Conservation (phyloP, 192 early-diverging fungal genomes). For the Podila clonocystis region DNA sequence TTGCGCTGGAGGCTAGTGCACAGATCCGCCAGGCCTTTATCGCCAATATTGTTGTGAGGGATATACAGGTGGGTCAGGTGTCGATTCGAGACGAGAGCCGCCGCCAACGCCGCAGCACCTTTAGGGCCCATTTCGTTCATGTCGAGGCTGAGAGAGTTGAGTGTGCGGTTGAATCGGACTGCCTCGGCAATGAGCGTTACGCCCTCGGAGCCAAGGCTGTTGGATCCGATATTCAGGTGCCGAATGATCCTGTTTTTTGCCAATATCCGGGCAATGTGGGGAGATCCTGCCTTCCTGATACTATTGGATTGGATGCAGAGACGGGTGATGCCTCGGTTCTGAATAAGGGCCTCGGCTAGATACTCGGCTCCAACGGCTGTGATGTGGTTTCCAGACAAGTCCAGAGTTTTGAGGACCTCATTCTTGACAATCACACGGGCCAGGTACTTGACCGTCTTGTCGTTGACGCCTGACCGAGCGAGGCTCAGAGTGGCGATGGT, state of each 20-base stretch:
- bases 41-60: slow-evolving; percentile 52
- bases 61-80: slow-evolving; percentile 53
- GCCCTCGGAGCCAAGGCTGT: slow-evolving; percentile 34
- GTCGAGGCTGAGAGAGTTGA: slow-evolving; percentile 51
- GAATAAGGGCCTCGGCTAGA: slow-evolving; percentile 45
- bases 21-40: slow-evolving; percentile 38
- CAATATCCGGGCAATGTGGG: slow-evolving; percentile 48
- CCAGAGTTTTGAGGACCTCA: slow-evolving; percentile 33
- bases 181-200: slow-evolving; percentile 40
- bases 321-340: slow-evolving; percentile 39
- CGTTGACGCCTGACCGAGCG: slow-evolving; percentile 51
- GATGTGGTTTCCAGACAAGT: slow-evolving; percentile 52
- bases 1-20: slow-evolving; percentile 43
- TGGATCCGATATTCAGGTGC: slow-evolving; percentile 54
- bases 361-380: slow-evolving; percentile 33
- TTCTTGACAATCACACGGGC: slow-evolving; percentile 43
- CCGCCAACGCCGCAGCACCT: slow-evolving; percentile 26
- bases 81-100: slow-evolving; percentile 38
- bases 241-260: slow-evolving; percentile 51
- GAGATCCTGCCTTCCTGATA: slow-evolving; percentile 45
- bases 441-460: slow-evolving; percentile 53
- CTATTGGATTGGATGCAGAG: slow-evolving; percentile 55
- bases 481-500: slow-evolving; percentile 51
- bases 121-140: slow-evolving; percentile 48
- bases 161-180: slow-evolving; percentile 38